phyloP scores from a whole-genome alignment of 2,329 filamentous ascomycete genomes.

The Nothophaeocryptopus gaeumannii region DNA sequence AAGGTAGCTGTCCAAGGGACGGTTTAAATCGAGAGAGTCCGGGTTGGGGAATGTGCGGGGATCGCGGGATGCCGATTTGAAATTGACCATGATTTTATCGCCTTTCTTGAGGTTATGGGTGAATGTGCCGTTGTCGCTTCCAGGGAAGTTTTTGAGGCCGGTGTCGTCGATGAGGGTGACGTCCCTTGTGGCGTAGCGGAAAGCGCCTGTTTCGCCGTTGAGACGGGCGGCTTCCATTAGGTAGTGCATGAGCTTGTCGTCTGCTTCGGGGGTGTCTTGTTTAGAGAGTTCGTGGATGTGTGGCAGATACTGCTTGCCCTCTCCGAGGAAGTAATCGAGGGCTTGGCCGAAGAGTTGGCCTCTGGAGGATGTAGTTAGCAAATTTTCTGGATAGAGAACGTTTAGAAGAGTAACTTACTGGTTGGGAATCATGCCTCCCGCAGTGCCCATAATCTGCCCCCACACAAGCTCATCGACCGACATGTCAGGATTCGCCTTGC shows the following conservation, averaged over 20 bases:
- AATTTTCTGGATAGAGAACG: no score
- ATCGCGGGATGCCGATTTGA: slow-evolving; percentile 44
- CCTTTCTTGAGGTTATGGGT: slow-evolving; percentile 36
- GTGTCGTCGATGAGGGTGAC: slow-evolving; percentile 36
- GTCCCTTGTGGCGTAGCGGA: slow-evolving; percentile 37
- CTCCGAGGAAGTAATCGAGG: slow-evolving; percentile 56
- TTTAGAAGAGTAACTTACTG: slow-evolving; percentile 33
- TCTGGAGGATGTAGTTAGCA: background rate
- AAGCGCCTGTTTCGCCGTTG: slow-evolving; percentile 43
- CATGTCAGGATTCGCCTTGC: slow-evolving; percentile 42
- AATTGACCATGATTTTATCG: slow-evolving; percentile 43
- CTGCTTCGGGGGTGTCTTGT: slow-evolving; percentile 44
- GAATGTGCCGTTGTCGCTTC: slow-evolving; percentile 17
- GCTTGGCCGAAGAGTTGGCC: slow-evolving; percentile 58
- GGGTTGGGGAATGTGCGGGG: slow-evolving; percentile 42
- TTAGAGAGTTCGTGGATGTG: slow-evolving; percentile 50
- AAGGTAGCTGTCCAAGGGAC: slow-evolving; percentile 44
- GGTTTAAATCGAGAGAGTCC: slow-evolving; percentile 37
- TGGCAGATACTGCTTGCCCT: slow-evolving; percentile 46
- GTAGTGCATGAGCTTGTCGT: slow-evolving; percentile 52
- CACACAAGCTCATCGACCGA: slow-evolving; percentile 52
- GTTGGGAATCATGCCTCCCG: slow-evolving; percentile 55
- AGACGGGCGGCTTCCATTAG: slow-evolving; percentile 46
- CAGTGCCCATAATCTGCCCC: slow-evolving; percentile 58
- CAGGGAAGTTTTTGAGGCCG: slow-evolving; percentile 10